These are phyloP conservation scores for Cairneyella variabilis DNA, from an alignment of 495 filamentous ascomycete species.

Conservation along the genomic window DNA sequence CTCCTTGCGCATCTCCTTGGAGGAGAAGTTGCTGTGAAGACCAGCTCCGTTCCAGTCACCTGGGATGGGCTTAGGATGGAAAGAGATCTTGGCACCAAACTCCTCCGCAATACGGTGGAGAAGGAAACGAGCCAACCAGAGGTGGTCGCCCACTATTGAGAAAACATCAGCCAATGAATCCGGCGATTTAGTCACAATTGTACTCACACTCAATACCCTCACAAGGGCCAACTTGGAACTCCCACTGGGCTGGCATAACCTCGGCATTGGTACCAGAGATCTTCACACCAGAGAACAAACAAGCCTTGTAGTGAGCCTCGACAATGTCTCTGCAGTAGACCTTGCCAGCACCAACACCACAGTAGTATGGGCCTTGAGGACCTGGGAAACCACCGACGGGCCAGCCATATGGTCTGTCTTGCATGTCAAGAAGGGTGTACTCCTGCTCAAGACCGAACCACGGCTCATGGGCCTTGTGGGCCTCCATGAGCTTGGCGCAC, in stretches of 20 bases:
- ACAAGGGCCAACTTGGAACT: slow-evolving; percentile 98
- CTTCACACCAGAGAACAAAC: slow-evolving; percentile 84
- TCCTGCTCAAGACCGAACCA: slow-evolving; percentile 99
- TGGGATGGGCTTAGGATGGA: slow-evolving; percentile 96
- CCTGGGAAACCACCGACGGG: slow-evolving; percentile 93
- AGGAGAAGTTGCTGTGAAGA: slow-evolving; percentile 68
- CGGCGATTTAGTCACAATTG: slow-evolving; percentile 39
- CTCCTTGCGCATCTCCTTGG: slow-evolving; percentile 74
- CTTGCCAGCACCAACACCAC: slow-evolving; percentile 94
- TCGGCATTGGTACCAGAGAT: slow-evolving; percentile 99
- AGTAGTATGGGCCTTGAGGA: slow-evolving; percentile 98
- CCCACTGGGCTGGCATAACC: slow-evolving; percentile 98
- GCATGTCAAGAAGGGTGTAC: slow-evolving; percentile 85
- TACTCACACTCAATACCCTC: slow-evolving; percentile 63
- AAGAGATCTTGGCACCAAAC: slow-evolving; percentile 93
- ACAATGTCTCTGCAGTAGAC: slow-evolving; percentile 98
- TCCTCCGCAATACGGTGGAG: slow-evolving; percentile 96
- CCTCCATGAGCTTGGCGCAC: slow-evolving; percentile 81
- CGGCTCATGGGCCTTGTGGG: slow-evolving; percentile 74
- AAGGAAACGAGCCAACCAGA: slow-evolving; percentile 96
- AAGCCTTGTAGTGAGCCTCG: slow-evolving; percentile 97
- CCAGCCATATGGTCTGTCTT: slow-evolving; percentile 92
- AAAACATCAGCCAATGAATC: slow-evolving; percentile 14
- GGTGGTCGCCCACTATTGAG: slow-evolving; percentile 80
- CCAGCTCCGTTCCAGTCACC: slow-evolving; percentile 99